Evolutionary conservation across 495 filamentous ascomycete genomes (phyloP).

Genomic region (Chaetomidium leptoderma): DNA sequence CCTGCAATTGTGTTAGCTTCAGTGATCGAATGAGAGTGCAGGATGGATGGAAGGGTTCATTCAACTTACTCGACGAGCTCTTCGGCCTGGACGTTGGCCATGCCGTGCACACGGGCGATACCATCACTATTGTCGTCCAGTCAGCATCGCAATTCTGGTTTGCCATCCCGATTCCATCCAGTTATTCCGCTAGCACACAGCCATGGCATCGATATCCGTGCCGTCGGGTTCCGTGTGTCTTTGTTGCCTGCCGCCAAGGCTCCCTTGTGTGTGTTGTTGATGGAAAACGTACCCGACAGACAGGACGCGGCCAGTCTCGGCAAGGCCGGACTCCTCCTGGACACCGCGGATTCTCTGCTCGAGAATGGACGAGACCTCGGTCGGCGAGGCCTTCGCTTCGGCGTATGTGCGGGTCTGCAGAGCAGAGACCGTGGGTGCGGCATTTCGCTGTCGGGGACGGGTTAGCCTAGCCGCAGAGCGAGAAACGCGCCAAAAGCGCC

Average conservation of each 20-base stretch:
- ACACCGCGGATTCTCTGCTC: constrained; percentile 98
- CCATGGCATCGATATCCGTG: background rate
- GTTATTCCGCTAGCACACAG: background rate
- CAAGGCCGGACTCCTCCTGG: constrained; percentile 90
- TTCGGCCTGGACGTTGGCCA: constrained; percentile 99
- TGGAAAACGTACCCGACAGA: constrained; percentile 86
- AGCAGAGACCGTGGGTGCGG: constrained; percentile 69
- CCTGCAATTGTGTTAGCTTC: constrained; percentile 48
- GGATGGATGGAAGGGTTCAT: constrained; percentile 1
- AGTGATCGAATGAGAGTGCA: constrained; percentile 7
- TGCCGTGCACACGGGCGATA: constrained; percentile 99
- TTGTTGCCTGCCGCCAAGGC: constrained; percentile 23
- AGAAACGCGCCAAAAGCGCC: constrained; percentile 35
- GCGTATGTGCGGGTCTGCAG: constrained; percentile 87
- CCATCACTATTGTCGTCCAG: constrained; percentile 69
- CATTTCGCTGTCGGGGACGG: constrained; percentile 66
- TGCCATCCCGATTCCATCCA: background rate
- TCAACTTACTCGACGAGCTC: constrained; percentile 96
- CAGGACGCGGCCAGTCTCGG: constrained; percentile 97
- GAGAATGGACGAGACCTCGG: constrained; percentile 97
- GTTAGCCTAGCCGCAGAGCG: constrained; percentile 50
- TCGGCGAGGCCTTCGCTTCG: constrained; percentile 91
- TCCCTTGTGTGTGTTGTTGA: constrained; percentile 8
- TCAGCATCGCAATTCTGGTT: constrained; percentile 35
- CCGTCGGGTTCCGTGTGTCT: constrained; percentile 11